Evolutionary conservation across 805 yeast species (phyloP).

Genomic region (Naumovozyma dairenensis): DNA sequence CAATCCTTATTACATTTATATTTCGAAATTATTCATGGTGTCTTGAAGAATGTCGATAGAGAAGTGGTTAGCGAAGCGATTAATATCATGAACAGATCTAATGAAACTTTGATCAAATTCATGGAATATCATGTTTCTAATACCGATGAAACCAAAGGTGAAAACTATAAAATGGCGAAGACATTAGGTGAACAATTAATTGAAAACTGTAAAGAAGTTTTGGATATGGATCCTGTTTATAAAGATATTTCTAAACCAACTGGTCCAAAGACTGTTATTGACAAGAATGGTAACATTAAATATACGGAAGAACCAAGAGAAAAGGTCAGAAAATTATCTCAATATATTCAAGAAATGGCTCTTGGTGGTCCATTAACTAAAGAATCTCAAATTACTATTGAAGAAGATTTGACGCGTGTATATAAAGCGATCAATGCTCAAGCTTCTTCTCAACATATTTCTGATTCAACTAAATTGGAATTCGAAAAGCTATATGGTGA

Average conservation of each 20-base stretch:
- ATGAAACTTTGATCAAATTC: constrained; percentile 84
- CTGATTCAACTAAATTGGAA: constrained; percentile 57
- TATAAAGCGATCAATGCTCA: constrained; percentile 75
- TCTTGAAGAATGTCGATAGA: constrained; percentile 80
- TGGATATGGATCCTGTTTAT: constrained; percentile 76
- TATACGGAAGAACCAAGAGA: constrained; percentile 83
- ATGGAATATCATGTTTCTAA: constrained; percentile 73
- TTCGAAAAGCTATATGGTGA: constrained; percentile 64
- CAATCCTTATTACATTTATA: constrained; percentile 91
- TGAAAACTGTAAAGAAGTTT: constrained; percentile 87
- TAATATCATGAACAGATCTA: constrained; percentile 94
- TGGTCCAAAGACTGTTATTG: constrained; percentile 86
- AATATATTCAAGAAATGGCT: constrained; percentile 94
- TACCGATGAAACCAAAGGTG: constrained; percentile 74
- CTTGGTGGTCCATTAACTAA: constrained; percentile 81
- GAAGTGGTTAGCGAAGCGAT: constrained; percentile 95
- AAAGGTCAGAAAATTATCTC: constrained; percentile 87
- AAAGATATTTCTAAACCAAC: constrained; percentile 92
- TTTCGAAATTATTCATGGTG: constrained; percentile 93
- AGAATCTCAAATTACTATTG: constrained; percentile 58
- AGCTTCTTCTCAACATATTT: constrained; percentile 36
- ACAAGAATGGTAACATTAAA: constrained; percentile 74
- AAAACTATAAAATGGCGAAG: constrained; percentile 84
- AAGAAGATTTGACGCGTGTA: constrained; percentile 75
- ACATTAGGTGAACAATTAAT: constrained; percentile 86